Conservation (phyloP, 202 grass and related monocot genomes). For the Sporobolus alterniflorus region DNA sequence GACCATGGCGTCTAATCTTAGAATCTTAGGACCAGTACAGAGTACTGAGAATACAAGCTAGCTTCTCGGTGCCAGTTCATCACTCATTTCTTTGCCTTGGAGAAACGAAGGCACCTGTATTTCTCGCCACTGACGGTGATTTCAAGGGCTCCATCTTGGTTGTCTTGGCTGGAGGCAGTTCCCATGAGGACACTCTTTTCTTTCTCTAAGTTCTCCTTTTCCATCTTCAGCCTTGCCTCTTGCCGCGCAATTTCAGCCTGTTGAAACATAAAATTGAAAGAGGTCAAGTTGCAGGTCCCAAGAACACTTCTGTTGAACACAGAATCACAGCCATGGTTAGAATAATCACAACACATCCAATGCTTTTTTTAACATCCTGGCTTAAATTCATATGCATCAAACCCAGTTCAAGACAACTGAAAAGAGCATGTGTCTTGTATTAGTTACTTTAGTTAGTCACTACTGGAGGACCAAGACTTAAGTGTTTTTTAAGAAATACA, state of each 20-base stretch:
- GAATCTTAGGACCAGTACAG: neutral
- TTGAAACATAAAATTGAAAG: neutral
- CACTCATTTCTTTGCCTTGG: slow-evolving; percentile 92
- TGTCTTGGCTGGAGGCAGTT: slow-evolving; percentile 88
- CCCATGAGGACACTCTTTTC: slow-evolving; percentile 96
- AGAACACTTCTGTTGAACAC: neutral
- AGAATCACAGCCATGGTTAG: too few species aligned
- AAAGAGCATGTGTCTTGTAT: neutral
- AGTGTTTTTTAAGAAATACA: too few species aligned
- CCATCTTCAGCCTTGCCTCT: slow-evolving; percentile 83
- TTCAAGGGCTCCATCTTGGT: slow-evolving; percentile 91
- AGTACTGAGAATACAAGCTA: neutral
- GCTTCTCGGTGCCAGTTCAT: slow-evolving; percentile 5
- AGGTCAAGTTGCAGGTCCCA: neutral
- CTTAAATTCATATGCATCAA: neutral
- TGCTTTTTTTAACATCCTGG: neutral
- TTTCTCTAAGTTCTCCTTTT: slow-evolving; percentile 92
- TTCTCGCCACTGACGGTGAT: slow-evolving; percentile 96
- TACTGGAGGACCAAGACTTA: neutral
- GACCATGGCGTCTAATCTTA: neutral
- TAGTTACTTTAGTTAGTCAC: neutral
- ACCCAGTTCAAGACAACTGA: neutral
- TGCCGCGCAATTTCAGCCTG: slow-evolving; percentile 88
- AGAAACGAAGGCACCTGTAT: slow-evolving; percentile 90
- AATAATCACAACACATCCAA: neutral